phyloP scores from a whole-genome alignment of 106 monocot species.

The Dioscorea dumetorum region DNA sequence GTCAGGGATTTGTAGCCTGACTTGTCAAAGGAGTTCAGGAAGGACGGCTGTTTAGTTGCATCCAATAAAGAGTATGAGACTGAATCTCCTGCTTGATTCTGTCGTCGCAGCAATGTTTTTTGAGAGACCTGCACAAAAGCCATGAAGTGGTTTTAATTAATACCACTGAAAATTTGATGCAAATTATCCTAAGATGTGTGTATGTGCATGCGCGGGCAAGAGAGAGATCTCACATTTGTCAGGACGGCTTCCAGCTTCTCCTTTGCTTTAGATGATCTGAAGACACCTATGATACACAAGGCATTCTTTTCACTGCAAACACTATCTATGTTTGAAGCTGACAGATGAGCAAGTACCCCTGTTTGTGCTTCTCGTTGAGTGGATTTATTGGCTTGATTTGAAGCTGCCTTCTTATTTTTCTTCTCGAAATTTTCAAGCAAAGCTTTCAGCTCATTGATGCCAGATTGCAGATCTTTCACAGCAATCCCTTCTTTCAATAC shows the following conservation, averaged over 20 bases:
- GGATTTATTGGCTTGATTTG: conserved; percentile 35
- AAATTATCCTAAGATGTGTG: too few relatives aligned
- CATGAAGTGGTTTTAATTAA: too few relatives aligned
- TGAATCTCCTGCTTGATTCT: conserved; percentile 23
- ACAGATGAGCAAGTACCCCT: conserved; percentile 40
- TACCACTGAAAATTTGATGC: too few relatives aligned
- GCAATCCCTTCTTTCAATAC: conserved; percentile 56
- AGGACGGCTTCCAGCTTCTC: conserved; percentile 50
- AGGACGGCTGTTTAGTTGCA: conserved; percentile 48
- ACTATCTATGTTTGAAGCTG: conserved; percentile 41
- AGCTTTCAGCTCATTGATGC: conserved; percentile 52
- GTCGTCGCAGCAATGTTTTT: conserved; percentile 65
- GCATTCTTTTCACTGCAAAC: conserved; percentile 57
- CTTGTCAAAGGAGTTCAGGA: conserved; percentile 64
- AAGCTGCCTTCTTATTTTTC: conserved; percentile 61
- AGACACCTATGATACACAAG: conserved; percentile 78
- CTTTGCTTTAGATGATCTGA: conserved; percentile 53
- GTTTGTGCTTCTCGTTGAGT: conserved; percentile 15
- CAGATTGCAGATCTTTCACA: conserved; percentile 77
- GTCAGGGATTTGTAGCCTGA: conserved; percentile 45
- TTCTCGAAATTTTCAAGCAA: conserved; percentile 77
- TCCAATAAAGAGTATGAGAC: conserved; percentile 71
- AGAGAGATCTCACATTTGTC: conserved; percentile 33
- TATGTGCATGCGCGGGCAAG: not conserved
- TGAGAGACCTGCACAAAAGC: conserved; percentile 59